Base-by-base conservation (phyloP, 176 grass and related monocot genomes). In the Bothriochloa decipiens region DNA sequence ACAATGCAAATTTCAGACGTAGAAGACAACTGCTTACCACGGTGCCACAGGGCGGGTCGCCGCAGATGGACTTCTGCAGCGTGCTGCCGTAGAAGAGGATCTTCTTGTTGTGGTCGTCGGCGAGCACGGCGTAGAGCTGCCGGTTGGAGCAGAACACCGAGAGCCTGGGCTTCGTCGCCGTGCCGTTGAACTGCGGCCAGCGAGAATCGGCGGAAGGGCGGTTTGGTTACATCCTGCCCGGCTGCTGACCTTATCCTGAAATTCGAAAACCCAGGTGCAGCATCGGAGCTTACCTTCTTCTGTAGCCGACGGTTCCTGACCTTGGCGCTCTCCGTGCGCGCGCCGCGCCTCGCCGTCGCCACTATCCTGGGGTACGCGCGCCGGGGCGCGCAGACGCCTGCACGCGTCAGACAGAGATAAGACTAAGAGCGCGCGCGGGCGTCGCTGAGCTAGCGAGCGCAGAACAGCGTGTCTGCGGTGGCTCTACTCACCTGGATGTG, bases 61-160 rank as follows among this genome's bases (percentile, higher is more conserved):
- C 96, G 22, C 58, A 78, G 73, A 99, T 91, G 23, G 87, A 81
- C 82, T 91, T 88, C 69, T 99, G 96, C 82, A 94, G 72, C 7
- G 91, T 99, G 93, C 87, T 96, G 43, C 83, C 93, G 68, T 94
- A 91, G 87, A 96, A 99, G 76, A 99, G 76, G 67, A 86, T 92
- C 80, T 87, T 92, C 87, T 91, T 94, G 88, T 86, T 89, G 47
- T 91, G 87, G 91, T 99, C 96, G 37, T 99, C 96, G 60, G 91
- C 89, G 43, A 99, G 89, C 91, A 95, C 89, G 68, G 93, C 91
- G 62, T 96, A 94, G 35, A 99, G 82, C 85, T 99, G 89, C 85
- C 65, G 86, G 74, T 90, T 91, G 17, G 96, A 94, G 85, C 96
- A 99, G 79, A 99, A 99, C 23, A 96, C 89, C 0, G 93, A 99